phyloP scores from a whole-genome alignment of 106 monocot genomes.

The Triglochin maritima region DNA sequence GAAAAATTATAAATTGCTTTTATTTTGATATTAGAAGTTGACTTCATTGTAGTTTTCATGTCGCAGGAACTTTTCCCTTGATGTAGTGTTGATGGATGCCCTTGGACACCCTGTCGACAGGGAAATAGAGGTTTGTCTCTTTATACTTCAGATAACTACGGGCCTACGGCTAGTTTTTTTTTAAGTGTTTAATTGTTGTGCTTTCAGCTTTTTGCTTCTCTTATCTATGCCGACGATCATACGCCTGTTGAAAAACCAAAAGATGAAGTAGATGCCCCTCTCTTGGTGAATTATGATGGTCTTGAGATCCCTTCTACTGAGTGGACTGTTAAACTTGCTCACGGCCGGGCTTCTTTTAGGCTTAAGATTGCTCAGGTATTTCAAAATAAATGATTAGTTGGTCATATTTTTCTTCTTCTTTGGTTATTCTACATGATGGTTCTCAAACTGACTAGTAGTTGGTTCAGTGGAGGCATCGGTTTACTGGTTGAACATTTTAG shows the following conservation, averaged over 20 bases:
- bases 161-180: background rate
- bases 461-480: background rate
- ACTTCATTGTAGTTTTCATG: constrained; percentile 56
- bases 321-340: constrained; percentile 45
- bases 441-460: background rate
- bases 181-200: constrained; percentile 6
- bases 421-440: background rate
- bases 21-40: background rate
- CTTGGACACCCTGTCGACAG: constrained; percentile 44
- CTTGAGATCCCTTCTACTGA: constrained; percentile 53
- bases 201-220: constrained; percentile 70
- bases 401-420: background rate
- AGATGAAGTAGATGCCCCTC: constrained; percentile 55
- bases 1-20: background rate
- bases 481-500: too few species aligned
- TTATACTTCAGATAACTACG: background rate
- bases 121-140: constrained; percentile 56
- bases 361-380: constrained; percentile 85
- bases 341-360: constrained; percentile 64
- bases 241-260: constrained; percentile 44
- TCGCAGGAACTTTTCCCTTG: constrained; percentile 70
- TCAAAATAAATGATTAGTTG: background rate
- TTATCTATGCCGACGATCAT: constrained; percentile 75
- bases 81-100: constrained; percentile 61
- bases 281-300: constrained; percentile 61